Percentiles rank a stretch among this genome's conserved stretches.
Evolutionary conservation across 2,329 filamentous ascomycete genomes (phyloP).

Genomic region (Cladosporium sp.): DNA sequence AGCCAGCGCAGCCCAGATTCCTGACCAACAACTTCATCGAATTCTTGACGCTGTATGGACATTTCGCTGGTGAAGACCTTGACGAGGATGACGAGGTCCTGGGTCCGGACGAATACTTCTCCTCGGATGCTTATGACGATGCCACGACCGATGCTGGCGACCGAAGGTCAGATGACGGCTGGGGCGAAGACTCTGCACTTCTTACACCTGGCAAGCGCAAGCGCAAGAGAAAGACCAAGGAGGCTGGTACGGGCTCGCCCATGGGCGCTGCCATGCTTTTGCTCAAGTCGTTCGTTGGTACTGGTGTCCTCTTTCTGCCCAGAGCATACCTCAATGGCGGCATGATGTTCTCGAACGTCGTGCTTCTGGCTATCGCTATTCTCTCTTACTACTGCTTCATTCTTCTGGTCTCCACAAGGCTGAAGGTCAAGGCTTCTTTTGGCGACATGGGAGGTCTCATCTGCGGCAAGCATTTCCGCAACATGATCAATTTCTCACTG

Average conservation of each 20-base stretch:
- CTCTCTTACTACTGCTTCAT: slow-evolving; percentile 98
- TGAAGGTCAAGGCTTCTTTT: slow-evolving; percentile 88
- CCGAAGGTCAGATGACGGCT: slow-evolving; percentile 58
- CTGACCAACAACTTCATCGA: slow-evolving; percentile 93
- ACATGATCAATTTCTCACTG: slow-evolving; percentile 82
- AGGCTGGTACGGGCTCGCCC: slow-evolving; percentile 71
- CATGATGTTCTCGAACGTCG: slow-evolving; percentile 92
- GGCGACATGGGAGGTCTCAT: slow-evolving; percentile 92
- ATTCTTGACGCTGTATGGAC: slow-evolving; percentile 89
- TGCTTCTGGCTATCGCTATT: slow-evolving; percentile 78
- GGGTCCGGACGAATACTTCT: slow-evolving; percentile 85
- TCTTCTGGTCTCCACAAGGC: slow-evolving; percentile 77
- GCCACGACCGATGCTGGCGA: slow-evolving; percentile 39
- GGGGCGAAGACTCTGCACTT: slow-evolving; percentile 83
- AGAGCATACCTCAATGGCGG: slow-evolving; percentile 93
- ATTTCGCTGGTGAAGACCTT: slow-evolving; percentile 94
- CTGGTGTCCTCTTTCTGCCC: slow-evolving; percentile 87
- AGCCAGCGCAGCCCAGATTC: slow-evolving; percentile 45
- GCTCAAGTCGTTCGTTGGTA: slow-evolving; percentile 96
- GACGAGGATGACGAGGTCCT: slow-evolving; percentile 94
- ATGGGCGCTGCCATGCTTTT: slow-evolving; percentile 78
- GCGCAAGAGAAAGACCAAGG: slow-evolving; percentile 71
- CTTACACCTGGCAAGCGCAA: slow-evolving; percentile 65
- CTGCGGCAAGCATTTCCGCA: slow-evolving; percentile 86
- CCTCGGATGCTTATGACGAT: slow-evolving; percentile 65